Evolutionary conservation across 208 protist species (phyloP).

Genomic region (Trichomonas vaginalis): DNA sequence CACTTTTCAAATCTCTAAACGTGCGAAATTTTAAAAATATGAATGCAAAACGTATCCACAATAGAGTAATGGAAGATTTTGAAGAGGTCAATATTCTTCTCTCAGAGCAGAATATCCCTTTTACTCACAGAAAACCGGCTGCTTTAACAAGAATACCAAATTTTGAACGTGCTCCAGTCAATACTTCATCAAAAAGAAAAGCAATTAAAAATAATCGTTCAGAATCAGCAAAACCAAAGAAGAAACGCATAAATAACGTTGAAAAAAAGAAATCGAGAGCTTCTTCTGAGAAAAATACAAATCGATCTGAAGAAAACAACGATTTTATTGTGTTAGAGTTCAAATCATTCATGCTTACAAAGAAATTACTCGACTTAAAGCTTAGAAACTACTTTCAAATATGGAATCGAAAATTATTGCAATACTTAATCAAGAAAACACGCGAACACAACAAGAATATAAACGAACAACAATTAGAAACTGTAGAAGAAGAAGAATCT

Average conservation of each 20-base stretch:
- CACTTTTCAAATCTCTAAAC: too few relatives aligned
- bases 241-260: neutral
- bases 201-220: neutral
- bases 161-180: neutral
- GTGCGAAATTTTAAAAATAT: too few relatives aligned
- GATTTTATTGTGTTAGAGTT: neutral
- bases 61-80: too few relatives aligned
- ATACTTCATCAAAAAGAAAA: neutral
- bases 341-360: neutral
- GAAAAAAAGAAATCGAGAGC: neutral
- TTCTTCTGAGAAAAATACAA: neutral
- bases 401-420: neutral
- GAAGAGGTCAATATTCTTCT: neutral
- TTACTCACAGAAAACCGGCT: neutral
- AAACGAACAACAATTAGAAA: neutral
- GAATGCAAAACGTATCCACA: too few relatives aligned
- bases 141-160: neutral
- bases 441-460: neutral
- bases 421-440: neutral
- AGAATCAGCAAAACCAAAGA: neutral
- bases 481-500: neutral
- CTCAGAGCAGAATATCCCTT: neutral
- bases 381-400: neutral
- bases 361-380: neutral
- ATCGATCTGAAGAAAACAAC: neutral